These are phyloP conservation scores for Huiozyma sinensis DNA, from an alignment of 805 yeast genomes.

Conservation along the genomic window DNA sequence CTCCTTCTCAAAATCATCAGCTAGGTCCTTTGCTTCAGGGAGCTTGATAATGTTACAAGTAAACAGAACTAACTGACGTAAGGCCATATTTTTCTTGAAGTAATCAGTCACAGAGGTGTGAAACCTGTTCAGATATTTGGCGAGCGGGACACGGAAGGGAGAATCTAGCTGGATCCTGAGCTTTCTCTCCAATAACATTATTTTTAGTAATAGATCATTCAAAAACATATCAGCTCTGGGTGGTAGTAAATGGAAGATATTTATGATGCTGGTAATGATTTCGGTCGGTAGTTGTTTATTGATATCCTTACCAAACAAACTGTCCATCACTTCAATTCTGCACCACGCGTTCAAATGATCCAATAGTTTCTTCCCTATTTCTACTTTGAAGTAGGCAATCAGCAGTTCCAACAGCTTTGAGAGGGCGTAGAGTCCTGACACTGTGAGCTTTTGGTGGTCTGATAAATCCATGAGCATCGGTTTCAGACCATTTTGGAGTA, in stretches of 20 bases:
- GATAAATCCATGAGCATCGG: constrained; percentile 94
- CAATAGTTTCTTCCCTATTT: constrained; percentile 83
- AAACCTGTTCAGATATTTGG: constrained; percentile 75
- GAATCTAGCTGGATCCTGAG: constrained; percentile 76
- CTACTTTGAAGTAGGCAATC: constrained; percentile 91
- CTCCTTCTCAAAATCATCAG: constrained; percentile 44
- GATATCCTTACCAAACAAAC: constrained; percentile 69
- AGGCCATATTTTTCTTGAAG: constrained; percentile 55
- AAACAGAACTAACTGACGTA: constrained; percentile 43
- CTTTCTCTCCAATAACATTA: constrained; percentile 69
- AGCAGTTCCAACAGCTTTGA: constrained; percentile 77
- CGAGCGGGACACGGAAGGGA: constrained; percentile 86
- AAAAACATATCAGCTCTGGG: constrained; percentile 85
- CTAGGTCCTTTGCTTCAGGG: constrained; percentile 35
- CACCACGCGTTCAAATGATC: constrained; percentile 97
- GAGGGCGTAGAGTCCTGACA: constrained; percentile 81
- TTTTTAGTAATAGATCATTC: constrained; percentile 71
- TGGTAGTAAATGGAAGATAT: constrained; percentile 85
- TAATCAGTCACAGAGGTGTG: constrained; percentile 63
- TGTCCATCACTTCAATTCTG: constrained; percentile 64
- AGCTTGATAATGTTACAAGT: constrained; percentile 25
- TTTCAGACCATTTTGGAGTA: constrained; percentile 86
- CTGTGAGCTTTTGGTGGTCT: constrained; percentile 84
- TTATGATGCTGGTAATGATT: constrained; percentile 79
- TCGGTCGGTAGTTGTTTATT: constrained; percentile 73